Evolutionary conservation across 352 stramenopile genomes (phyloP).

Genomic region (Peronospora belbahrii): DNA sequence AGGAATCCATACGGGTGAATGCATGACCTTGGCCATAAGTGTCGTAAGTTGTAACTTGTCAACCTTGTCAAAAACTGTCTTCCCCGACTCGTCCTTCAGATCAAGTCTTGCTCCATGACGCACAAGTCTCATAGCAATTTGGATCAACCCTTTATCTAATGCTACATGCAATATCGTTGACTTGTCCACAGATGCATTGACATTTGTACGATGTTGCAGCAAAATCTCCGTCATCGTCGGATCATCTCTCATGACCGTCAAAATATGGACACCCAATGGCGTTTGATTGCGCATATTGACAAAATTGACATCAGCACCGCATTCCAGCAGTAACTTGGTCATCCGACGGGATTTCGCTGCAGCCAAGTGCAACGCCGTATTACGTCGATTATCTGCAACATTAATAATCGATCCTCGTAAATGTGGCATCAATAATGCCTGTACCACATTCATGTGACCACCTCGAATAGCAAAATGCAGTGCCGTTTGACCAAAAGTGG

Average conservation of each 20-base stretch:
- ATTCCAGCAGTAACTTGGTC: slow-evolving; percentile 52
- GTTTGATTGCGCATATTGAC: slow-evolving; percentile 67
- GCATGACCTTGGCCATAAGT: slow-evolving; percentile 42
- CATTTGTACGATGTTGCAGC: slow-evolving; percentile 45
- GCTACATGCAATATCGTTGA: slow-evolving; percentile 57
- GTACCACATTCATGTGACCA: slow-evolving; percentile 53
- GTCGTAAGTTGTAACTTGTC: slow-evolving; percentile 31
- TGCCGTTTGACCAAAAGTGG: slow-evolving; percentile 57
- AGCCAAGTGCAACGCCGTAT: slow-evolving; percentile 53
- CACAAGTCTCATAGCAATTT: slow-evolving; percentile 46
- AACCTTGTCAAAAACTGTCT: slow-evolving; percentile 66
- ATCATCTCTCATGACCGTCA: slow-evolving; percentile 48
- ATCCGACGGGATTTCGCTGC: slow-evolving; percentile 57
- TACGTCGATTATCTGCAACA: slow-evolving; percentile 54
- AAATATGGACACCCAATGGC: slow-evolving; percentile 53
- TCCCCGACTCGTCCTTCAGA: slow-evolving; percentile 46
- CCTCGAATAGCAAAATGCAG: slow-evolving; percentile 65
- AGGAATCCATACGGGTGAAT: slow-evolving; percentile 43
- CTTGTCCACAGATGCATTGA: slow-evolving; percentile 51
- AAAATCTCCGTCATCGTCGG: slow-evolving; percentile 53
- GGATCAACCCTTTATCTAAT: slow-evolving; percentile 43
- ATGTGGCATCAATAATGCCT: slow-evolving; percentile 60
- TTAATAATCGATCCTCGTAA: slow-evolving; percentile 61
- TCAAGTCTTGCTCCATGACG: slow-evolving; percentile 47
- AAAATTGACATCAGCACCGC: slow-evolving; percentile 49